Evolutionary conservation across 345 rosid species (phyloP).

Genomic region (Boechera retrofracta): DNA sequence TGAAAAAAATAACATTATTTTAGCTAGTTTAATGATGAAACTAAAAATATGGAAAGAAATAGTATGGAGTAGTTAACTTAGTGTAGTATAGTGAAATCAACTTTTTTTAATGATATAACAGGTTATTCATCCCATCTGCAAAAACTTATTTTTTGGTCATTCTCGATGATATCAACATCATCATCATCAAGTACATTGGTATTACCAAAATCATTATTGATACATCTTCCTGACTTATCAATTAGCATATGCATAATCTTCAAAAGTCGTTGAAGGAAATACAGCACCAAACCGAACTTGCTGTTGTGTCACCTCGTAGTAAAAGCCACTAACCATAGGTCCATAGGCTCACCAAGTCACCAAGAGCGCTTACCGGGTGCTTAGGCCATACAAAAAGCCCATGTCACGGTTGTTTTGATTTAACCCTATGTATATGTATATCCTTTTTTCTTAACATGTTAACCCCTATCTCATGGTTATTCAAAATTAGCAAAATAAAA

Average conservation of each 20-base stretch:
- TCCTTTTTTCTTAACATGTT: no score
- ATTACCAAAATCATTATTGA: neutral
- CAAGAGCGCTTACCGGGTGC: neutral
- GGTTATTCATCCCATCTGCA: neutral
- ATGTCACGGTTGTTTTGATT: no score
- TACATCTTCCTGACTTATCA: neutral
- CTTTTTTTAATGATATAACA: neutral
- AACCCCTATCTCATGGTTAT: no score
- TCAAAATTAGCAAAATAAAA: neutral
- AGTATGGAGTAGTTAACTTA: no score
- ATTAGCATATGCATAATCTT: constrained; percentile 6
- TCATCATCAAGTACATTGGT: neutral
- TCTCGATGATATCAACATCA: neutral
- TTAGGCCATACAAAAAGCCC: no score
- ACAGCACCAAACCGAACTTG: neutral
- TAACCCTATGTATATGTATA: no score
- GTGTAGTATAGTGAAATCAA: no score
- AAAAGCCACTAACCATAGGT: neutral
- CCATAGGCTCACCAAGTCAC: neutral
- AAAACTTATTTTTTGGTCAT: neutral
- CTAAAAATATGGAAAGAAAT: no score
- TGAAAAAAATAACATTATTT: no score
- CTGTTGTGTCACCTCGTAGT: neutral
- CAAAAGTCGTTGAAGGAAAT: neutral
- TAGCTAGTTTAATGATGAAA: no score